Base-by-base conservation (phyloP, 1,284 basidiomycete genomes). In the Coniferiporia sulphurascens region DNA sequence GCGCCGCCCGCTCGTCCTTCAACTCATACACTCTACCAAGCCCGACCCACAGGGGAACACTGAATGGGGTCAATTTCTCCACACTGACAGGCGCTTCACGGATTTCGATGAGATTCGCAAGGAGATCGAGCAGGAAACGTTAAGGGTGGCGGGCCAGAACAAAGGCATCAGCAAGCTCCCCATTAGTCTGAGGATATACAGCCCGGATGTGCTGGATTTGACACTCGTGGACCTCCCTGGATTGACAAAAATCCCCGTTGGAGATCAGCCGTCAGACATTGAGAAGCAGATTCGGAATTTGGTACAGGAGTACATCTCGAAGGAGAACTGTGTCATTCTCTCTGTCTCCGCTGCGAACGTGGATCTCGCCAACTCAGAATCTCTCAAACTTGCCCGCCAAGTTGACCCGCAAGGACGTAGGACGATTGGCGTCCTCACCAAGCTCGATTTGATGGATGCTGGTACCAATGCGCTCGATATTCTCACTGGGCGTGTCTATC, bases 61-160 rank as follows among this genome's bases (percentile, higher is more conserved):
- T 27, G 95, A 96, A 79, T 98, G 95, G 85, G 96, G 86, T 55
- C 96, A 99, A 74, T 99, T 99, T 74, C 81, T 98, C 35, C 96
- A 99, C 73, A 81, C 96, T 63, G 95, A 98, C 81, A 93, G 93
- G 71, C 86, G 91, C 53, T 98, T 96, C 75, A 95, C 93, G 50
- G 95, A 98, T 71, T 98, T 97, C 71, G 80, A 83, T 56, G 95
- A 98, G 68, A 91, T 99, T 65, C 83, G 95, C 43, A 89, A 89
- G 65, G 97, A 99, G 77, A 99, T 99, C 65, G 96, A 99, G 75
- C 91, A 94, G 71, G 97, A 99, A 79, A 99, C 97, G 1, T 95
- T 91, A 72, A 81, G 96, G 48, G 96, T 99, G 32, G 96, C 97
- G 0, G 96, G 96, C 0, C 95, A 98, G 79, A 99, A 99, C 76